Base-by-base conservation (phyloP, 768 basidiomycete species). In the Agaricus blazei region DNA sequence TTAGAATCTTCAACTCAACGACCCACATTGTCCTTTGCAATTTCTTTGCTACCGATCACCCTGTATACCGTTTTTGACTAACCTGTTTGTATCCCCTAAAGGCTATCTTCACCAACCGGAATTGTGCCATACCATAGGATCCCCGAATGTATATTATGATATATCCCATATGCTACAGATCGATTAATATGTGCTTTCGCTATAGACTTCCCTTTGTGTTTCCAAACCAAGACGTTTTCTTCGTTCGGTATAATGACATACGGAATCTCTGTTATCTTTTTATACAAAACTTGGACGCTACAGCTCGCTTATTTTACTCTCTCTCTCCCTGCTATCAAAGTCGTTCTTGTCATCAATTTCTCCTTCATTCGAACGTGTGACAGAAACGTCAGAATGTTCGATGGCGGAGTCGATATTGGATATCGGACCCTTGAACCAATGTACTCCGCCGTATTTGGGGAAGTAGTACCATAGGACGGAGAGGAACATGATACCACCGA, bases 341-440 rank as follows among this genome's bases (percentile, higher is more conserved):
- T 54, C 31, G 9, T 9, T 9, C 27, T 41, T 56, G 28, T 36
- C 48, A 26, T 48, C 48, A 38, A 37, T 47, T 15, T 19, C 47
- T 19, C 19, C 19, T 0, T 8, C 15, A 34, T 29, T 37, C 34
- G 34, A 56, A 36, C 37, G 51, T 26, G n/a, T 43, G 36, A 23
- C 36, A 12, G 48, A 44, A 42, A 23, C 40, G 26, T 15, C 40
- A 3, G 51, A 52, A 26, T 31, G 45, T 24, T 52, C 37, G 23
- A 36, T 34, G 15, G 6, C 48, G 14, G 50, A 23, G 9, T 61
- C 64, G 48, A 73, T 65, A 15, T 60, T 83, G 73, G 54, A 68
- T n/a, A 87, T 70, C 0, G 87, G 87, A 0, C 87, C 87, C 5
- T 70, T 79, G 64, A 89, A 89, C 87, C 87, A 89, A 61, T 87